phyloP scores from a whole-genome alignment of 768 basidiomycete species.

The Leccinum obscurum region DNA sequence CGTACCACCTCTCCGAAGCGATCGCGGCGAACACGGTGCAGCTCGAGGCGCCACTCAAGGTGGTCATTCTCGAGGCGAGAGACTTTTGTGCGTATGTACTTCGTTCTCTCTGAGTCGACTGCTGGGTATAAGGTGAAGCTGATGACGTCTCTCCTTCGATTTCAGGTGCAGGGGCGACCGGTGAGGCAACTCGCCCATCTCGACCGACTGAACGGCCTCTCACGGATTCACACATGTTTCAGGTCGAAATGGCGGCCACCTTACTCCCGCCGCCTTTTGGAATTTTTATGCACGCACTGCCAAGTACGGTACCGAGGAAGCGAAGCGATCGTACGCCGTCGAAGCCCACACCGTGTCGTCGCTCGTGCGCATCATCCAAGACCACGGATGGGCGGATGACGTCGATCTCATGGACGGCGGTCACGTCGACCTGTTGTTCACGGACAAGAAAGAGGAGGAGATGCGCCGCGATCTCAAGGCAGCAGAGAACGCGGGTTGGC shows the following conservation, averaged over 20 bases:
- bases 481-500: constrained; percentile 52
- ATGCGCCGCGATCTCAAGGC: constrained; percentile 49
- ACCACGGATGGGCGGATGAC: constrained; percentile 41
- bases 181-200: constrained; percentile 33
- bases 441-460: constrained; percentile 41
- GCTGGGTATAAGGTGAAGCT: background rate
- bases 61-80: constrained; percentile 79
- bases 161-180: constrained; percentile 75
- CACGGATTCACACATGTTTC: background rate
- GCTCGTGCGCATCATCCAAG: constrained; percentile 50
- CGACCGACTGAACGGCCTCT: background rate
- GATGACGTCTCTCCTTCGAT: background rate
- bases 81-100: constrained; percentile 68
- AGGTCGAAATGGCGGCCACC: constrained; percentile 83
- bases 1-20: constrained; percentile 63
- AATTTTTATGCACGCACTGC: constrained; percentile 42
- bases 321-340: constrained; percentile 50
- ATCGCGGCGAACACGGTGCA: constrained; percentile 2
- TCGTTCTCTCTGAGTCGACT: background rate
- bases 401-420: constrained; percentile 67
- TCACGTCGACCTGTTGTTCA: constrained; percentile 51
- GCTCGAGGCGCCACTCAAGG: constrained; percentile 36
- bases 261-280: constrained; percentile 52
- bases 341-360: constrained; percentile 55
- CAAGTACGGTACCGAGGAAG: constrained; percentile 53